These are phyloP conservation scores for Hygrophila difformis DNA, from an alignment of 257 asterid genomes.

Conservation along the genomic window DNA sequence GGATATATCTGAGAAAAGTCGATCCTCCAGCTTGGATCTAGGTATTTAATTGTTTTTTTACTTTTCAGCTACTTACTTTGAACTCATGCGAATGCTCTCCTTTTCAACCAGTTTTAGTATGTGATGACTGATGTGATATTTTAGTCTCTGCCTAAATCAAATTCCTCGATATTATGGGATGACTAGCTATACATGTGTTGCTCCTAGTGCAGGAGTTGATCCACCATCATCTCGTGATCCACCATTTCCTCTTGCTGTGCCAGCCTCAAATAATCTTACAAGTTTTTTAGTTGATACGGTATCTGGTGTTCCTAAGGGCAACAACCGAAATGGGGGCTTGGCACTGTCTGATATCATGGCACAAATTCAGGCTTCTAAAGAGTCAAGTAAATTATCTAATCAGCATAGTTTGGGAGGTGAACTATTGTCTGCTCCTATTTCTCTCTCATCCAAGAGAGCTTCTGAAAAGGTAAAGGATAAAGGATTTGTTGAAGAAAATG, in stretches of 20 bases:
- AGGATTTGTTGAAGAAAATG: slow-evolving; percentile 58
- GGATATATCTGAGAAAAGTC: slow-evolving; percentile 62
- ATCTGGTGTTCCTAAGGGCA: slow-evolving; percentile 58
- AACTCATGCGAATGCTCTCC: no score
- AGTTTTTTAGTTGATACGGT: slow-evolving; percentile 46
- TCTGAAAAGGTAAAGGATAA: slow-evolving; percentile 69
- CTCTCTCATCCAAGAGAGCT: slow-evolving; percentile 67
- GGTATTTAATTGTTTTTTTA: slow-evolving; percentile 39
- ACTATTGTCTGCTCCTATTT: slow-evolving; percentile 41
- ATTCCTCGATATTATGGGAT: slow-evolving; percentile 22
- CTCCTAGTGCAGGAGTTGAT: slow-evolving; percentile 99
- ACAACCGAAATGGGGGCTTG: slow-evolving; percentile 78
- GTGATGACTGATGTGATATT: neutral
- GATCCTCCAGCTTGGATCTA: slow-evolving; percentile 97
- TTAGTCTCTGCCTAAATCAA: slow-evolving; percentile 4
- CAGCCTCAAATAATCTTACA: slow-evolving; percentile 73
- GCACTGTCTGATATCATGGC: slow-evolving; percentile 84
- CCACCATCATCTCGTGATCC: slow-evolving; percentile 99
- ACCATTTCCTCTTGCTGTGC: slow-evolving; percentile 92
- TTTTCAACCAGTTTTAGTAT: no score
- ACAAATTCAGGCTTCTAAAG: slow-evolving; percentile 92
- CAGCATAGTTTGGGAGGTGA: slow-evolving; percentile 55
- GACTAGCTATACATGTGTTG: slow-evolving; percentile 35
- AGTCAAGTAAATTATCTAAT: slow-evolving; percentile 58
- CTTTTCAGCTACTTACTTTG: neutral